These are phyloP conservation scores for Rhodosorus marinus DNA, from an alignment of 23 red algal genomes.

Conservation along the genomic window DNA sequence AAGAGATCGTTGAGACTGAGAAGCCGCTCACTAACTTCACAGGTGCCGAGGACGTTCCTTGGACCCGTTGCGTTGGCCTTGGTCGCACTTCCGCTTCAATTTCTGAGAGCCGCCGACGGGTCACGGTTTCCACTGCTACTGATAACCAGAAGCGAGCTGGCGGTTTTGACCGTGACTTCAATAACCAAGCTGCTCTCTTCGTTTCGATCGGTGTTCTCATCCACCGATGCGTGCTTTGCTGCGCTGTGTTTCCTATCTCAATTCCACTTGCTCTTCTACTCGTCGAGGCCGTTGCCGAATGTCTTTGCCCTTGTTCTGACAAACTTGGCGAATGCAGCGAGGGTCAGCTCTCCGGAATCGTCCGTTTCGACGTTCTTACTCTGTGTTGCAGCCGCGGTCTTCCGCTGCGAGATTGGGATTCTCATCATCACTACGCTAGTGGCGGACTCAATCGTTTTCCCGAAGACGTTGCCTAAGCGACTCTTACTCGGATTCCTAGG, in stretches of 20 bases:
- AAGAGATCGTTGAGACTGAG: too few species aligned
- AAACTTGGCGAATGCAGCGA: conserved; percentile 19
- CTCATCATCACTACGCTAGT: conserved; percentile 25
- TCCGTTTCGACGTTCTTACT: conserved; percentile 13
- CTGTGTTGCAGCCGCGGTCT: conserved; percentile 27
- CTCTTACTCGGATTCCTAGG: not conserved
- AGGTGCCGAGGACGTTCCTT: too few species aligned
- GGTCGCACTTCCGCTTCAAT: conserved; percentile 30
- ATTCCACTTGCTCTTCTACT: conserved; percentile 71
- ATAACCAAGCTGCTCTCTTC: conserved; percentile 6
- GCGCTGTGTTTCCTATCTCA: conserved; percentile 22
- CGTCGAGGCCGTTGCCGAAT: conserved; percentile 52
- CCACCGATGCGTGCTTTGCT: conserved; percentile 4
- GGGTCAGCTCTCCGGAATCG: conserved; percentile 1
- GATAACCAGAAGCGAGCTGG: not conserved
- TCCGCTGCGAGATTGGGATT: conserved; percentile 45
- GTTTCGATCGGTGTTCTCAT: conserved; percentile 3
- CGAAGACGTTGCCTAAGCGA: not conserved
- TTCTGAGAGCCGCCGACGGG: conserved; percentile 4
- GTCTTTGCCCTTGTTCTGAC: conserved; percentile 36
- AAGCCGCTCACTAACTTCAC: too few species aligned
- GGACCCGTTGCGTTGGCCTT: too few species aligned
- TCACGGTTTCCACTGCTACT: not conserved
- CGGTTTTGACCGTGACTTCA: not conserved
- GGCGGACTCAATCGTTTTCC: not conserved